These are phyloP conservation scores for Austroboletus novae-zelandiae DNA, from an alignment of 1,284 basidiomycete genomes.

Conservation along the genomic window DNA sequence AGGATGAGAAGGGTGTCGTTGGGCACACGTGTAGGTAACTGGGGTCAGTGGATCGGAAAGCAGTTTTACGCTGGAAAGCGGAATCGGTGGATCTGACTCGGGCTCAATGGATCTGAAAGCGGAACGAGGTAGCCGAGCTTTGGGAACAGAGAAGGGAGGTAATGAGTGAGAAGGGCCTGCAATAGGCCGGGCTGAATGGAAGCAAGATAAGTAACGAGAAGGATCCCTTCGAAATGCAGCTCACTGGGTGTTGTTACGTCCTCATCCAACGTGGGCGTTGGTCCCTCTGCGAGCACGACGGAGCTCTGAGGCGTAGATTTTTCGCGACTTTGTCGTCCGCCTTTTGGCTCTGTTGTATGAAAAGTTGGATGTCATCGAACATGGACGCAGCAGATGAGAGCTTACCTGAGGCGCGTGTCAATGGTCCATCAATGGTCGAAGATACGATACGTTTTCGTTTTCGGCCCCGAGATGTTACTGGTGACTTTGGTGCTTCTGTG, in stretches of 20 bases:
- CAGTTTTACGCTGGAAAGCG: background rate
- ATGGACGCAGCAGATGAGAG: slow-evolving; percentile 7
- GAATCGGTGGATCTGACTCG: slow-evolving; percentile 2
- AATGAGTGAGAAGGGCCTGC: slow-evolving; percentile 10
- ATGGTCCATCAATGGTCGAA: slow-evolving; percentile 3
- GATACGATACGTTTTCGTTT: slow-evolving; percentile 25
- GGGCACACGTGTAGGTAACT: slow-evolving; percentile 4
- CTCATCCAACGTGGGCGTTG: background rate
- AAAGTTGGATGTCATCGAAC: background rate
- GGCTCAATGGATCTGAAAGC: slow-evolving; percentile 9
- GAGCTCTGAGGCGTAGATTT: background rate
- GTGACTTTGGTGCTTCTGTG: slow-evolving; percentile 14
- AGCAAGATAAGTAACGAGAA: slow-evolving; percentile 8
- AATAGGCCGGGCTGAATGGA: slow-evolving; percentile 10
- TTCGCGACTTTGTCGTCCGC: slow-evolving; percentile 4
- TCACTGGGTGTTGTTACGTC: slow-evolving; percentile 12
- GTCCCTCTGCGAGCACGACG: background rate
- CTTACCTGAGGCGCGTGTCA: slow-evolving; percentile 19
- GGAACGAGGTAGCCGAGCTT: slow-evolving; percentile 8
- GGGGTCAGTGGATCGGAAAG: slow-evolving; percentile 3
- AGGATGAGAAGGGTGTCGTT: slow-evolving; percentile 19
- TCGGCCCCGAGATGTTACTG: slow-evolving; percentile 4
- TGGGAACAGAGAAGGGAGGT: slow-evolving; percentile 5
- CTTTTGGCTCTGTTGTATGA: slow-evolving; percentile 7
- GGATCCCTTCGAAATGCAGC: slow-evolving; percentile 1